Conservation (phyloP, 371 early-diverging fungal species). For the Paraphysoderma sedebokerense region DNA sequence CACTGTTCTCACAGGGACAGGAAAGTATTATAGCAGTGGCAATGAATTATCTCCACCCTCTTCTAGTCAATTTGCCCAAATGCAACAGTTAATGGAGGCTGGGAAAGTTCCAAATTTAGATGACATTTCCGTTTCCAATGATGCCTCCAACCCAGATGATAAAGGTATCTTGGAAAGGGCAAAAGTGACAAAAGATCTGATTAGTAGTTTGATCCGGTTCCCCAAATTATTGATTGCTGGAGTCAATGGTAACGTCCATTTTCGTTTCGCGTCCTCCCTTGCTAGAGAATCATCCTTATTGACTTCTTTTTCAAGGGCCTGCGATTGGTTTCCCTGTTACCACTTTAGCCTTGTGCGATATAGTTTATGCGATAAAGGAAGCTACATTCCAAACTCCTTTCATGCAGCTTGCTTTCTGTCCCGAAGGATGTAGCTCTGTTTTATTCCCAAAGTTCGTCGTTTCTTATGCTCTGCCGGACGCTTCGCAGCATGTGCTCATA, state of each 20-base stretch:
- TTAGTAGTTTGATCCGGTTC: constrained; percentile 38
- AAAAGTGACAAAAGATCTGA: constrained; percentile 20
- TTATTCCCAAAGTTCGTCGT: constrained; percentile 29
- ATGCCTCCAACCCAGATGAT: constrained; percentile 9
- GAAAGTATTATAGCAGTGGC: constrained; percentile 46
- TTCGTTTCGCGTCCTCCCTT: background rate
- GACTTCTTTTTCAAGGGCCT: constrained; percentile 20
- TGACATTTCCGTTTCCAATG: background rate
- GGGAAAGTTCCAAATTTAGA: background rate
- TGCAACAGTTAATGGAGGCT: constrained; percentile 6
- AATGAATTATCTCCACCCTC: constrained; percentile 30
- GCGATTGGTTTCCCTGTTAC: constrained; percentile 53
- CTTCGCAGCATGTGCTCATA: background rate
- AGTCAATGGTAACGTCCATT: constrained; percentile 32
- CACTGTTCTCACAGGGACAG: constrained; percentile 42
- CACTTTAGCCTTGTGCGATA: constrained; percentile 44
- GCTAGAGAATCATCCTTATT: background rate
- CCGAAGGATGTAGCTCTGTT: constrained; percentile 44
- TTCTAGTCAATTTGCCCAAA: constrained; percentile 9
- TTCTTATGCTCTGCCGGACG: background rate
- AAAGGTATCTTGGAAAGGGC: constrained; percentile 5
- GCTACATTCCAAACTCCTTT: constrained; percentile 48
- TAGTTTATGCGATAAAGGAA: constrained; percentile 39
- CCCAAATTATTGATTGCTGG: constrained; percentile 55
- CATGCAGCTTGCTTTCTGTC: constrained; percentile 49